Evolutionary conservation across 1,284 basidiomycete genomes (phyloP).

Genomic region (Cryptococcus wingfieldii): DNA sequence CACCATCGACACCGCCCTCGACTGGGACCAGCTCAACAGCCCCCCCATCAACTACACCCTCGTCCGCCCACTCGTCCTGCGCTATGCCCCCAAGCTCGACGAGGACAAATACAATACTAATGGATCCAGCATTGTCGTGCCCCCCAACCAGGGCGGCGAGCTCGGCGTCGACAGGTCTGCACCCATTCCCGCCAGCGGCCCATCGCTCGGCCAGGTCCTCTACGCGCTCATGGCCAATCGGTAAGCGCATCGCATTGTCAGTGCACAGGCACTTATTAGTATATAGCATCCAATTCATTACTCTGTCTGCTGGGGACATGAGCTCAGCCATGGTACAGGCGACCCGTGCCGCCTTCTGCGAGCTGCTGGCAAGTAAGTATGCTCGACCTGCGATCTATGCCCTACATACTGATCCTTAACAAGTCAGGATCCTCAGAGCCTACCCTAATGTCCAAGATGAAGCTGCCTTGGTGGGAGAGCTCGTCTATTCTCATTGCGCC

Average conservation of each 20-base stretch:
- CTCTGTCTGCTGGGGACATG: slow-evolving; percentile 59
- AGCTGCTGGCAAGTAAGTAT: slow-evolving; percentile 63
- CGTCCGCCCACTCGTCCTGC: slow-evolving; percentile 71
- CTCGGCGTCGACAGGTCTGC: slow-evolving; percentile 6
- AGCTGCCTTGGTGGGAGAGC: slow-evolving; percentile 65
- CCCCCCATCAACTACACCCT: slow-evolving; percentile 79
- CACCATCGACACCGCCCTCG: slow-evolving; percentile 64
- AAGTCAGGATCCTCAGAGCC: slow-evolving; percentile 68
- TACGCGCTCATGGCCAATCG: slow-evolving; percentile 45
- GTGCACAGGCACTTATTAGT: background rate
- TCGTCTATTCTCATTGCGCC: slow-evolving; percentile 75
- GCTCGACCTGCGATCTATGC: background rate
- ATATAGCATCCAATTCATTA: slow-evolving; percentile 44
- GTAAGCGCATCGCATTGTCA: slow-evolving; percentile 18
- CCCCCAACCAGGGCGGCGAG: slow-evolving; percentile 15
- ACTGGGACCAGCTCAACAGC: slow-evolving; percentile 77
- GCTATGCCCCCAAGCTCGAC: slow-evolving; percentile 65
- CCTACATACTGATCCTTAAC: background rate
- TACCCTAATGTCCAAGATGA: slow-evolving; percentile 59
- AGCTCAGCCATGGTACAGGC: slow-evolving; percentile 68
- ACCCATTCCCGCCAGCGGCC: slow-evolving; percentile 2
- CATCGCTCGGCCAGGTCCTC: slow-evolving; percentile 31
- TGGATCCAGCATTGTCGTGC: background rate
- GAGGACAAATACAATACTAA: slow-evolving; percentile 38
- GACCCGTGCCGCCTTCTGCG: slow-evolving; percentile 71